Conservation (phyloP, 495 filamentous ascomycete genomes). For the Lichenothelia convexa region DNA sequence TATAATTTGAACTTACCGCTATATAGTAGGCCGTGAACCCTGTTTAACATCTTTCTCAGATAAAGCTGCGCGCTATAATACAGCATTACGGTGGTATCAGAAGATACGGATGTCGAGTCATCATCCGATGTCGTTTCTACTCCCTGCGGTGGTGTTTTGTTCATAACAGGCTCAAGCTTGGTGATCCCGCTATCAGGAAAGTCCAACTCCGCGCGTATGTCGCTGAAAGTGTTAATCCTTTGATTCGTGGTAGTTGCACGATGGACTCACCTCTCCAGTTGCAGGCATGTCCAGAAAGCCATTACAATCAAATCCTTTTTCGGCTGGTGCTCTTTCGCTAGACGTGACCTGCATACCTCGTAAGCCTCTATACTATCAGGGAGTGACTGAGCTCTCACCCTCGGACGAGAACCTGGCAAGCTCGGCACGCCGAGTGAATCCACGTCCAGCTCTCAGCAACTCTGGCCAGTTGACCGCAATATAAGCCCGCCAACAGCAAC, state of each 20-base stretch:
- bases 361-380: neutral
- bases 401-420: conserved; percentile 59
- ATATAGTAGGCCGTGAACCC: conserved; percentile 38
- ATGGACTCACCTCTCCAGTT: conserved; percentile 61
- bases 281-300: conserved; percentile 86
- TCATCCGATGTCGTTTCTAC: no score
- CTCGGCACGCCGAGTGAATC: conserved; percentile 62
- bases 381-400: conserved; percentile 19
- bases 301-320: conserved; percentile 42
- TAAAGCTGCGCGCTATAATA: conserved; percentile 78
- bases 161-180: conserved; percentile 11
- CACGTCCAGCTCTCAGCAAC: conserved; percentile 81
- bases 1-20: neutral
- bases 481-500: conserved; percentile 72
- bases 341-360: neutral
- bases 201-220: conserved; percentile 79
- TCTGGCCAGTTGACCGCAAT: conserved; percentile 70
- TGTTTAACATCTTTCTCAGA: conserved; percentile 68
- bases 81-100: conserved; percentile 46
- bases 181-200: conserved; percentile 34
- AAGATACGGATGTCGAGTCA: conserved; percentile 5
- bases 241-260: neutral
- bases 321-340: conserved; percentile 4
- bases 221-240: conserved; percentile 30
- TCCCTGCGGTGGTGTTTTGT: no score